Evolutionary conservation across 2,329 filamentous ascomycete genomes (phyloP).

Genomic region (Lachnellula suecica): DNA sequence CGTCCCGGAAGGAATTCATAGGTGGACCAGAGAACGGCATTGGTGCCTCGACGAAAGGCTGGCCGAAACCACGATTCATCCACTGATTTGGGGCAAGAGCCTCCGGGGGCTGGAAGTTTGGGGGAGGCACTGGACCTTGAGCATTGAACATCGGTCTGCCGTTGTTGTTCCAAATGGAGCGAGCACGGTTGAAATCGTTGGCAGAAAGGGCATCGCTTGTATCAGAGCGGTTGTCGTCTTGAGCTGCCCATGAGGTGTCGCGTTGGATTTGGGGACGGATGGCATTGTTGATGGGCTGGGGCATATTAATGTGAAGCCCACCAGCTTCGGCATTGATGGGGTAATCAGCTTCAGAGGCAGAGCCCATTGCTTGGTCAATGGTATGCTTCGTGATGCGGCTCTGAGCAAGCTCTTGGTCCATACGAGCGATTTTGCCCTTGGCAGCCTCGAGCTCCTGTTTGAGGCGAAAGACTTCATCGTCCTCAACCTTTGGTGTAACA

Average conservation of each 20-base stretch:
- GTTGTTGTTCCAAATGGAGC: conserved; percentile 54
- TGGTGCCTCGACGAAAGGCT: conserved; percentile 30
- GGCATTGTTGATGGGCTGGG: conserved; percentile 27
- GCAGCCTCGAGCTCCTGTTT: conserved; percentile 72
- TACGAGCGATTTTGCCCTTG: conserved; percentile 66
- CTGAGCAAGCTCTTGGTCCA: conserved; percentile 70
- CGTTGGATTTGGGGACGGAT: conserved; percentile 37
- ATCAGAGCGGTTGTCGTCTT: conserved; percentile 57
- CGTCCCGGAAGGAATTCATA: conserved; percentile 27
- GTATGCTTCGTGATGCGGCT: conserved; percentile 60
- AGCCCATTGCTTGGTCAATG: conserved; percentile 52
- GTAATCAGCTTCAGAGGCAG: conserved; percentile 44
- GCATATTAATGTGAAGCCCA: conserved; percentile 25
- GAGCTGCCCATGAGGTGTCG: conserved; percentile 50
- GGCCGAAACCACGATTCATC: conserved; percentile 39
- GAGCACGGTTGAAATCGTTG: conserved; percentile 51
- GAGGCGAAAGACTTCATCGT: conserved; percentile 64
- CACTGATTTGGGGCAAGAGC: conserved; percentile 44
- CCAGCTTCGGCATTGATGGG: conserved; percentile 26
- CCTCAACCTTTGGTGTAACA: conserved; percentile 26
- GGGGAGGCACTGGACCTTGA: conserved; percentile 19
- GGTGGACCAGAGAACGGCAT: conserved; percentile 26
- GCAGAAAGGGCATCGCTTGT: conserved; percentile 53
- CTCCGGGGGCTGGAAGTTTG: conserved; percentile 32
- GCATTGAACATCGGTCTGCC: conserved; percentile 39